These are phyloP conservation scores for Fusarium penzigii DNA, from an alignment of 2,329 filamentous ascomycete genomes.

Conservation along the genomic window DNA sequence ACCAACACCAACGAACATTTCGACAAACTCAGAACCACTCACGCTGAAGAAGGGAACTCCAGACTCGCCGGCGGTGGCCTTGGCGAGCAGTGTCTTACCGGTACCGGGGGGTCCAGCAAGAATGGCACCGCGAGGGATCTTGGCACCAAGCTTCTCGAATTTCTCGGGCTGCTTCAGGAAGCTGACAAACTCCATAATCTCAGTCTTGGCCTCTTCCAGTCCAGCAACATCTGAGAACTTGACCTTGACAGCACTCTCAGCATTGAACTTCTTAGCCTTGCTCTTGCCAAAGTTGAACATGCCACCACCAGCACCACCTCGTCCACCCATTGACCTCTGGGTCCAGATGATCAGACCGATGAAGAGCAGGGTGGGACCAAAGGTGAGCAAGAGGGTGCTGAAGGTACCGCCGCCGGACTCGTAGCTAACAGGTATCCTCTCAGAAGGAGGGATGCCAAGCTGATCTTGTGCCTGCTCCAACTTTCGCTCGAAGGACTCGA, in stretches of 20 bases:
- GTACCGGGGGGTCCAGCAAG: constrained; percentile 97
- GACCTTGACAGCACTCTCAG: constrained; percentile 93
- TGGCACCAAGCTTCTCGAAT: constrained; percentile 92
- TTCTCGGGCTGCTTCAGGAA: constrained; percentile 92
- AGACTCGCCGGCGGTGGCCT: constrained; percentile 96
- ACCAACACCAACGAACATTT: constrained; percentile 99
- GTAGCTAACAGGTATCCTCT: constrained; percentile 92
- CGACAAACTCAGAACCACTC: constrained; percentile 97
- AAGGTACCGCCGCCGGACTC: constrained; percentile 73
- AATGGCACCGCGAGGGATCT: constrained; percentile 96
- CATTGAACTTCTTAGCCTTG: constrained; percentile 95
- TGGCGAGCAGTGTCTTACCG: constrained; percentile 95
- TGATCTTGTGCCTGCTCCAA: constrained; percentile 87
- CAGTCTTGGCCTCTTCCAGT: constrained; percentile 96
- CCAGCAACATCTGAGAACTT: constrained; percentile 97
- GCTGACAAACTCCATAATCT: constrained; percentile 99
- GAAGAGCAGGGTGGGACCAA: constrained; percentile 85
- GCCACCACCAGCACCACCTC: constrained; percentile 66
- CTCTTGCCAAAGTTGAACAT: constrained; percentile 97
- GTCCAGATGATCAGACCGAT: constrained; percentile 82
- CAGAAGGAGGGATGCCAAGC: constrained; percentile 79
- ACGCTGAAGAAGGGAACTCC: constrained; percentile 98
- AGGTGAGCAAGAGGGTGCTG: constrained; percentile 71
- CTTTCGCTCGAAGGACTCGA: constrained; percentile 88
- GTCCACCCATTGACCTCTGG: constrained; percentile 71